Percentiles rank a stretch among this genome's conserved stretches.
Evolutionary conservation across 805 yeast species (phyloP).

Genomic region (Candida montana): DNA sequence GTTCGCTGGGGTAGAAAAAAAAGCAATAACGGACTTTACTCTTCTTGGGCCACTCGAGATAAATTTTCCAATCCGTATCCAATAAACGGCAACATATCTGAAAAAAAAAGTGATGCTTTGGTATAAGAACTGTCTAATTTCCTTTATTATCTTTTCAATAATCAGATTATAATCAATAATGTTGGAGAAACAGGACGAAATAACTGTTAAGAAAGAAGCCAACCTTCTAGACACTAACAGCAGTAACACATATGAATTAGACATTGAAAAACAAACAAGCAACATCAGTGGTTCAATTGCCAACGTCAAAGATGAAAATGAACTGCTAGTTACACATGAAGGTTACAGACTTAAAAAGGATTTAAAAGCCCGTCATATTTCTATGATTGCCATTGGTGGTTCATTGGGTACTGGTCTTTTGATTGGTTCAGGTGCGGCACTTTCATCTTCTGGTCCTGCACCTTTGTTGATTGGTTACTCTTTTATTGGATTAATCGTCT

Average conservation of each 20-base stretch:
- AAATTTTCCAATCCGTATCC: too few species aligned
- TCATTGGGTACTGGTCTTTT: conserved; percentile 69
- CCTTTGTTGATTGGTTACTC: conserved; percentile 55
- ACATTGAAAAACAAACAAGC: background rate
- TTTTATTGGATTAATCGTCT: conserved; percentile 66
- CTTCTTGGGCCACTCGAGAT: too few species aligned
- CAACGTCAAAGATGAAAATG: background rate
- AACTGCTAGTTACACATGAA: conserved; percentile 16
- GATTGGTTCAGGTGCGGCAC: conserved; percentile 58
- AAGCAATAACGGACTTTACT: too few species aligned
- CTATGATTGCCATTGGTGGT: conserved; percentile 69
- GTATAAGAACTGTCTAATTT: too few species aligned
- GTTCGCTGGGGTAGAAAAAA: too few species aligned
- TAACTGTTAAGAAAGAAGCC: background rate
- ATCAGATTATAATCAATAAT: background rate
- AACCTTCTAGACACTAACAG: background rate
- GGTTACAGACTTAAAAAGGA: conserved; percentile 20
- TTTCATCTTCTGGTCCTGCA: conserved; percentile 55
- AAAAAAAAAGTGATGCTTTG: too few species aligned
- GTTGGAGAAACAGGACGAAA: background rate
- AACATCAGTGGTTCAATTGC: background rate
- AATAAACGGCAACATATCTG: too few species aligned
- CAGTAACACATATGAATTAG: background rate
- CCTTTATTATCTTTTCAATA: too few species aligned
- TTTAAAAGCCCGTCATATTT: conserved; percentile 54